phyloP scores from a whole-genome alignment of 1,284 basidiomycete genomes.

The Ceraceosorus guamensis region DNA sequence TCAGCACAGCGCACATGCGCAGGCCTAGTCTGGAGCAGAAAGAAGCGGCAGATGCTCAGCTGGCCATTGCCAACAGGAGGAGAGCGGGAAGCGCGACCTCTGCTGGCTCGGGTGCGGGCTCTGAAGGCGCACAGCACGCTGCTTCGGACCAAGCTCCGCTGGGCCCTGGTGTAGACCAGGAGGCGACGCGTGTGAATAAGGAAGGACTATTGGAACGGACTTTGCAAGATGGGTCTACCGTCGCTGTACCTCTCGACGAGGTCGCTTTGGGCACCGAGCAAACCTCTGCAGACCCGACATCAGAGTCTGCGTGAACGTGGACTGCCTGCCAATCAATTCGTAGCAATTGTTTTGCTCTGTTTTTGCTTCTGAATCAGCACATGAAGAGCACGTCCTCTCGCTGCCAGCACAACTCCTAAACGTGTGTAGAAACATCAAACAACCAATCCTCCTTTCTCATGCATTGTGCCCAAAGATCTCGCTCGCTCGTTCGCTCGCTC shows the following conservation, averaged over 20 bases:
- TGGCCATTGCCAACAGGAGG: background rate
- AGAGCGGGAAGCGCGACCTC: background rate
- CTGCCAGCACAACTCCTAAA: too few relatives aligned
- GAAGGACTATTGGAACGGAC: conserved; percentile 36
- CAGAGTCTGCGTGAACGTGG: too few relatives aligned
- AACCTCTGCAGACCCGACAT: too few relatives aligned
- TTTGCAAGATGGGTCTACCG: conserved; percentile 33
- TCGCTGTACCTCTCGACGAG: conserved; percentile 44
- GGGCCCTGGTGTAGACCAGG: conserved; percentile 26
- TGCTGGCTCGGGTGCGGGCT: conserved; percentile 7
- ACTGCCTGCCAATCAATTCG: too few relatives aligned
- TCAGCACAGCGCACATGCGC: conserved; percentile 21
- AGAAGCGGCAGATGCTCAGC: conserved; percentile 11
- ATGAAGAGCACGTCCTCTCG: too few relatives aligned
- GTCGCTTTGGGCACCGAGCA: conserved; percentile 21
- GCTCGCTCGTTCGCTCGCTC: too few relatives aligned
- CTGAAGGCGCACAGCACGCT: conserved; percentile 3
- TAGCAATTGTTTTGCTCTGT: too few relatives aligned
- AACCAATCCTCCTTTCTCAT: too few relatives aligned
- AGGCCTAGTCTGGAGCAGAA: conserved; percentile 23
- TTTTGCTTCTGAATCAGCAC: too few relatives aligned
- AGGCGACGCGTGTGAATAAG: conserved; percentile 13
- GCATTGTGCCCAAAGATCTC: too few relatives aligned
- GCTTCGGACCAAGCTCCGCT: conserved; percentile 23
- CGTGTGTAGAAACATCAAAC: too few relatives aligned